These are phyloP conservation scores for Gigaspora rosea DNA, from an alignment of 192 early-diverging fungal genomes.

Conservation along the genomic window DNA sequence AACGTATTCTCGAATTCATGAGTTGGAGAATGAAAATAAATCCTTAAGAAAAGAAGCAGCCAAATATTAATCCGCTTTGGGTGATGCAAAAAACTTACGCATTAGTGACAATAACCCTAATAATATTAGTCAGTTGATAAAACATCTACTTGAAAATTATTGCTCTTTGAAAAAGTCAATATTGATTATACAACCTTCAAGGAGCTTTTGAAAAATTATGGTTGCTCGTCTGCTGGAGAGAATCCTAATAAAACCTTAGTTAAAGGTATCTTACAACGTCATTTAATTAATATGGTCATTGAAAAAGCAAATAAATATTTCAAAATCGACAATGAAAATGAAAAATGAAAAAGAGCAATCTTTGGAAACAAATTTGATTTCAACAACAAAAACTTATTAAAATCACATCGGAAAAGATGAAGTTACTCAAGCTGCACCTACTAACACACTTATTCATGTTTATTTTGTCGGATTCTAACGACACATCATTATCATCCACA, in stretches of 20 bases:
- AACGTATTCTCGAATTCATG: neutral
- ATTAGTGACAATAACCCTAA: too few species aligned
- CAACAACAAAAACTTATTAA: neutral
- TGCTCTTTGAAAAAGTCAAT: neutral
- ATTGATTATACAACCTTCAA: neutral
- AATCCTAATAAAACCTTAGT: neutral
- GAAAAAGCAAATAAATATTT: neutral
- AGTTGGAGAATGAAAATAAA: neutral
- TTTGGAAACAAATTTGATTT: neutral
- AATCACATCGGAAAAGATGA: neutral
- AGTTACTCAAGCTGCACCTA: neutral
- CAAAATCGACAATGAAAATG: neutral
- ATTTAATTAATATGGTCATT: neutral
- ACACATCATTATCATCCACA: too few species aligned
- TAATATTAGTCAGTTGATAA: neutral
- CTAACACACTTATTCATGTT: too few species aligned
- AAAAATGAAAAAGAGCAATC: neutral
- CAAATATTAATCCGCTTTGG: slow-evolving; percentile 12
- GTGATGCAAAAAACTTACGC: neutral
- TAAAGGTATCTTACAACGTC: neutral
- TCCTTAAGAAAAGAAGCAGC: slow-evolving; percentile 3
- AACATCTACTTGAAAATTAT: neutral
- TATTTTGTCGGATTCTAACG: too few species aligned
- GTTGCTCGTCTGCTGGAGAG: neutral
- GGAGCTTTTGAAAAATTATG: neutral